phyloP scores from a whole-genome alignment of 2,329 filamentous ascomycete genomes.

The Endocalyx cinctus region DNA sequence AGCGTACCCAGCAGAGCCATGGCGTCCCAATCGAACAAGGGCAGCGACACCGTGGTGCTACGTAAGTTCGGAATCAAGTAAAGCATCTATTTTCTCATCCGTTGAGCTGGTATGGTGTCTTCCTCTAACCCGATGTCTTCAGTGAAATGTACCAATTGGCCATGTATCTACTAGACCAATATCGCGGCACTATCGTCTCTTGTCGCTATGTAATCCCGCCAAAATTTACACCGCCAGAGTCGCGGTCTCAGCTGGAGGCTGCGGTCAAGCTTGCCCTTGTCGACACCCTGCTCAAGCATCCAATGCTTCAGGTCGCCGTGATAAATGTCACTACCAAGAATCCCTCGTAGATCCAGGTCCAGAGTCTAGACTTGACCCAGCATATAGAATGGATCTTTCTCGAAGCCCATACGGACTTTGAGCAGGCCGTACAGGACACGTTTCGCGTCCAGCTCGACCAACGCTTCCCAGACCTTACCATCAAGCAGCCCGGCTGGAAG shows the following conservation, averaged over 20 bases:
- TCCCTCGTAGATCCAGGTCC: slow-evolving; percentile 14
- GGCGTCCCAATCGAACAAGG: slow-evolving; percentile 6
- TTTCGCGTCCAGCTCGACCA: slow-evolving; percentile 12
- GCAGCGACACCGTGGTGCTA: slow-evolving; percentile 8
- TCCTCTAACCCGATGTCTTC: background rate
- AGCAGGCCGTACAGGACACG: slow-evolving; percentile 3
- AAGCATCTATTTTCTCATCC: slow-evolving; percentile 6
- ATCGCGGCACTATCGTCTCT: slow-evolving; percentile 13
- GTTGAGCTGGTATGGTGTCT: slow-evolving; percentile 7
- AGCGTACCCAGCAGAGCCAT: too few relatives aligned
- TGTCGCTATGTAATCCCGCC: slow-evolving; percentile 16
- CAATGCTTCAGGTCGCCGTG: slow-evolving; percentile 15
- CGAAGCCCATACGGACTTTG: slow-evolving; percentile 4
- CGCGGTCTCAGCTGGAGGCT: slow-evolving; percentile 3
- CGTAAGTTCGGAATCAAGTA: slow-evolving; percentile 16
- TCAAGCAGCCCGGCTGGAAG: slow-evolving; percentile 14
- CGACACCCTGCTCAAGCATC: slow-evolving; percentile 10
- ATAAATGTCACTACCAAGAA: slow-evolving; percentile 8
- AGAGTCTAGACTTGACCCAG: slow-evolving; percentile 11
- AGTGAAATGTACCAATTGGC: slow-evolving; percentile 18
- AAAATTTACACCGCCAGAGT: slow-evolving; percentile 6
- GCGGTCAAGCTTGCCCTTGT: slow-evolving; percentile 12
- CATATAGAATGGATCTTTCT: slow-evolving; percentile 16
- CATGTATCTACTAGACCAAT: slow-evolving; percentile 17
- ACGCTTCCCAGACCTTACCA: slow-evolving; percentile 5